Conservation (phyloP, 129 eudicot species). For the Chrysanthemum makinoi region DNA sequence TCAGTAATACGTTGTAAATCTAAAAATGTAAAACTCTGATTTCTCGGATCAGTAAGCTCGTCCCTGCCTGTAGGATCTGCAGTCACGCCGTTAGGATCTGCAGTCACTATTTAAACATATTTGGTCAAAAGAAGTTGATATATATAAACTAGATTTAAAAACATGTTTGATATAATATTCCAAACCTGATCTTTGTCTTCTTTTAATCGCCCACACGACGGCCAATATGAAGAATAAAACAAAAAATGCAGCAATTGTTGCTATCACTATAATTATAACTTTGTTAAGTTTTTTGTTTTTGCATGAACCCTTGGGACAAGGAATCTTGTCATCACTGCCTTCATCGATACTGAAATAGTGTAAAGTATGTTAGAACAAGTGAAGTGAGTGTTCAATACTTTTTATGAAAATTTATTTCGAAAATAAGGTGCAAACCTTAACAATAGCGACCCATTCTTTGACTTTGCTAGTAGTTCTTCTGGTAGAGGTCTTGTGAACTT, state of each 20-base stretch:
- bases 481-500: conserved; percentile 37
- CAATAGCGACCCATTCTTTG: conserved; percentile 13
- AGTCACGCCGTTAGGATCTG: background rate
- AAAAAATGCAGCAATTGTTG: background rate
- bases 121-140: fast-evolving
- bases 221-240: background rate
- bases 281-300: background rate
- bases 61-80: background rate
- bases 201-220: background rate
- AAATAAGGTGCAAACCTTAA: conserved; percentile 22
- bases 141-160: no score
- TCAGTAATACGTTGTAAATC: background rate
- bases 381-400: background rate
- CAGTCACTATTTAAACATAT: background rate
- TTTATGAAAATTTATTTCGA: background rate
- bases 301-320: background rate
- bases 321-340: background rate
- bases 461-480: conserved; percentile 22
- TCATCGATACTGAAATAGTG: background rate
- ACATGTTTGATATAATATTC: background rate
- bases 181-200: background rate
- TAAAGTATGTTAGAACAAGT: background rate
- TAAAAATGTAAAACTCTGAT: background rate
- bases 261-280: background rate
- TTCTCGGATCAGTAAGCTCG: background rate